Base-by-base conservation (phyloP, 108 stramenopile species). In the Skeletonema menzelii region DNA sequence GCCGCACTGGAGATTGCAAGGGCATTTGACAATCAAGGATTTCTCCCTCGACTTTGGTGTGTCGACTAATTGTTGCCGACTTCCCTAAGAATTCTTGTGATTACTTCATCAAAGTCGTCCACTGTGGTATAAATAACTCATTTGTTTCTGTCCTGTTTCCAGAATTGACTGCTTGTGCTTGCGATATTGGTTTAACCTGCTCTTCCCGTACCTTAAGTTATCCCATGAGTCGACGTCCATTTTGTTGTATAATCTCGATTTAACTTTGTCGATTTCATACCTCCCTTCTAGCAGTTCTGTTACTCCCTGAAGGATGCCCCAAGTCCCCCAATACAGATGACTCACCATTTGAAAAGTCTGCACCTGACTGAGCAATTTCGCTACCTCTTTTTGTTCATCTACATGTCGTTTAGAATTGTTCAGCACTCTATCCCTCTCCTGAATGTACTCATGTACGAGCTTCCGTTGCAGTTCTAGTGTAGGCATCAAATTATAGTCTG, bases 241-340 rank as follows among this genome's bases (percentile, higher is more conserved):
- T 27, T 64, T 56, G 8, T 68, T 63, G 10, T 34, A 1, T 61
- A 79, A 20, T 38, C 69, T 80, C 8, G 53, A 28, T 26, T 63
- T 58, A 24, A 44, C 57, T 46, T 64, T 68, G 26, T 83, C 46
- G 19, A 49, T 40, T 90, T 83, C 74, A 91, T 88, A 65, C 73
- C 37, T 17, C 15, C 70, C 83, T 42, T 81, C 65, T 28, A 74
- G 76, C n/a, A 91, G 88, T 76, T 94, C 92, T 13, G 69, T 80
- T 27, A 79, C 65, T 22, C 90, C 95, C 79, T 94, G 95, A 20
- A 87, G 76, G 64, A 96, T 59, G 4, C 85, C 95, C 95, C 95
- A 96, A 24, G 88, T 49, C 30, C 92, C 92, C 95, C 95, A 96
- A 40, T 87, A 91, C 30, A 92, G 63, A 75, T 92, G 82, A 76